Evolutionary conservation across 768 basidiomycete species (phyloP).

Genomic region (Saitozyma sp.): DNA sequence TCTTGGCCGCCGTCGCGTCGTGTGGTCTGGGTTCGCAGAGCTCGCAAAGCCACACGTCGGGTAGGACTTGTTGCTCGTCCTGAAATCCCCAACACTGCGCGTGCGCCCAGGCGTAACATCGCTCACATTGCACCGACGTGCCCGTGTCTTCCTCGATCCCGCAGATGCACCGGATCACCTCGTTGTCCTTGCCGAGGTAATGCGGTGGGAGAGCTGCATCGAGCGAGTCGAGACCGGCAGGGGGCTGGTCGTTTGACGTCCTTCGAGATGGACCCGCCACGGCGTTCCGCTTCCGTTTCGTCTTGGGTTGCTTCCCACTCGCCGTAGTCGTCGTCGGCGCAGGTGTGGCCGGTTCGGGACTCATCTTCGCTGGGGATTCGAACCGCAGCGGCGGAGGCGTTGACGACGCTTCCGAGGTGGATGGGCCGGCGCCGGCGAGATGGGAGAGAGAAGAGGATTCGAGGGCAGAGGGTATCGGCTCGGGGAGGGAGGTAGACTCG

Average conservation of each 20-base stretch:
- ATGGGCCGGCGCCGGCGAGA: not conserved
- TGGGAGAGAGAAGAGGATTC: constrained; percentile 1
- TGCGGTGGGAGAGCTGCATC: constrained; percentile 22
- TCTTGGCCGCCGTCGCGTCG: constrained; percentile 25
- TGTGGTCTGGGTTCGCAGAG: constrained; percentile 58
- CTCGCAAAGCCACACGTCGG: constrained; percentile 61
- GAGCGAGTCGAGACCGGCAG: constrained; percentile 12
- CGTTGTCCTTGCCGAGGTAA: constrained; percentile 52
- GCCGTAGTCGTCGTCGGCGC: not conserved
- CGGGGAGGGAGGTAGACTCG: constrained; percentile 3
- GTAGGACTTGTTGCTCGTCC: constrained; percentile 63
- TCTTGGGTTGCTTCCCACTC: not conserved
- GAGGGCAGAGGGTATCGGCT: not conserved
- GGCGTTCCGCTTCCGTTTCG: constrained; percentile 15
- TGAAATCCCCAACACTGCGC: constrained; percentile 63
- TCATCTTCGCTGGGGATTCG: too few species aligned
- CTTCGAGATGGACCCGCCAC: constrained; percentile 25
- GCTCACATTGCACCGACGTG: constrained; percentile 80
- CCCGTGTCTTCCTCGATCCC: constrained; percentile 74
- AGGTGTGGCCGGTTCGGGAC: not conserved
- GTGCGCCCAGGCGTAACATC: constrained; percentile 80
- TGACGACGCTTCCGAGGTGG: too few species aligned
- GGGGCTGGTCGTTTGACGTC: constrained; percentile 17
- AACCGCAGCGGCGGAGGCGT: too few species aligned
- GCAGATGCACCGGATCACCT: constrained; percentile 66